Conservation (phyloP, 129 eudicot species). For the Daucus carota region DH1_v3.0 NC_030384.2:46357001-46357500, state of each 20-base stretch:
- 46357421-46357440: slow-evolving; percentile 35
- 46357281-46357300: too few species aligned
- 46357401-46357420: slow-evolving; percentile 26
- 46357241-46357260: too few species aligned
- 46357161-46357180: too few species aligned
- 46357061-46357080: neutral
- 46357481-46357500: slow-evolving; percentile 9
- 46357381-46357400: slow-evolving; percentile 31
- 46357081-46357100: neutral
- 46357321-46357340: neutral
- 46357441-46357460: slow-evolving; percentile 11
- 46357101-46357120: neutral
- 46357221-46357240: too few species aligned
- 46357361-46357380: slow-evolving; percentile 8
- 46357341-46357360: neutral
- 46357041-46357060: too few species aligned
- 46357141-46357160: too few species aligned
- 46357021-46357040: neutral
- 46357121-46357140: too few species aligned
- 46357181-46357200: too few species aligned
- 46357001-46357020: neutral
- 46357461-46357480: slow-evolving; percentile 10
- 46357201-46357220: too few species aligned
- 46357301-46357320: neutral
- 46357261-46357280: too few species aligned